Base-by-base conservation (phyloP, 2,329 filamentous ascomycete genomes). In the Aphanoascus verrucosus region DNA sequence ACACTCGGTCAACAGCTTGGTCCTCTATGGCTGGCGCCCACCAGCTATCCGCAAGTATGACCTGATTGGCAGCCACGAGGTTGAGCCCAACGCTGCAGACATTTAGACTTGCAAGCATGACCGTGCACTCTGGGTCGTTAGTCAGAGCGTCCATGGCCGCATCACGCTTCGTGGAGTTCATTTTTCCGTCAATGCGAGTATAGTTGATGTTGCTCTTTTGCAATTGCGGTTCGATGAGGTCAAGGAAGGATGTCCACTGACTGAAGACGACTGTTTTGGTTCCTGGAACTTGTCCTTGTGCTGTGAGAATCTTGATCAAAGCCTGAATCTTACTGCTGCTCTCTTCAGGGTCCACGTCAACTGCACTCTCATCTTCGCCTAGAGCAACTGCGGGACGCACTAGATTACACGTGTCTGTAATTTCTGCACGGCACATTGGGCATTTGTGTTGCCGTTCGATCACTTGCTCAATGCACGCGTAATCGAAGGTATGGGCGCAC, bases 21-120 rank as follows among this genome's bases (percentile, higher is more conserved):
- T 94, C 88, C 67, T 95, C 89, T 53, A 95, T 93, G 0, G 88
- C 88, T 0, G 89, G 89, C 1, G 89, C 88, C 86, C 89, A 95
- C 89, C 88, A 95, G 55, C 81, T 86, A 67, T 95, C 89, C 0
- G 82, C 80, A 17, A 95, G 74, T 44, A 95, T 82, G 55, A 94
- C 87, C 5, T 89, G 89, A 61, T 93, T 88, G 0, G 89, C 89
- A 0, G 87, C 83, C 0, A 90, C 86, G 11, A 95, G 78, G 61
- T 94, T 94, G 44, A 95, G 75, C 0, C 89, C 89, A 1, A 95
- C 88, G 50, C 84, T 86, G 68, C 87, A 91, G 5, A 93, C 89
- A 6, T 81, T 80, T 41, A 95, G 72, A 63, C 85, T 89, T 1
- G 89, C 89, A 1, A 95, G 82, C 73, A 95, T 77, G 60, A 95